Evolutionary conservation across 2,329 filamentous ascomycete species (phyloP).

Genomic region (Dendryphion nanum): DNA sequence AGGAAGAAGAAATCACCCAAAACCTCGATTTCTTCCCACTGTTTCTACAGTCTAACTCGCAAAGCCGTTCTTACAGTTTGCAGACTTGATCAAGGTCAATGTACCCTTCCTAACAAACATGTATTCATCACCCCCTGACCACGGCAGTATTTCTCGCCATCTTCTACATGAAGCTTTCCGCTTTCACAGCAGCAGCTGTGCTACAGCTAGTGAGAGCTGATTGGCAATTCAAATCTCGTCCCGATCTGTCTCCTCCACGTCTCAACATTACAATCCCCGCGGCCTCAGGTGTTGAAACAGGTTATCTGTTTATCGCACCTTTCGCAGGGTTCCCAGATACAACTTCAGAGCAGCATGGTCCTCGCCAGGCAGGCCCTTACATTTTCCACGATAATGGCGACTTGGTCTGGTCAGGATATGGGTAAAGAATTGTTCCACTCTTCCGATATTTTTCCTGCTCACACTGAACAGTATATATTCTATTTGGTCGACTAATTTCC

Average conservation of each 20-base stretch:
- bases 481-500: conserved; percentile 57
- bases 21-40: too few species aligned
- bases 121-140: conserved; percentile 10
- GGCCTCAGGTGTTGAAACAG: conserved; percentile 39
- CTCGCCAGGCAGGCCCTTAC: conserved; percentile 55
- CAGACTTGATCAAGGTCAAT: conserved; percentile 19
- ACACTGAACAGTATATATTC: too few species aligned
- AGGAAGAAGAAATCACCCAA: too few species aligned
- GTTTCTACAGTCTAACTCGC: too few species aligned
- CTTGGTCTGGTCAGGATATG: conserved; percentile 58
- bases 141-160: conserved; percentile 6
- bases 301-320: conserved; percentile 47
- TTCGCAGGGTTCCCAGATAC: conserved; percentile 25
- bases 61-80: conserved; percentile 8
- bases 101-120: conserved; percentile 16
- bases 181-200: conserved; percentile 6
- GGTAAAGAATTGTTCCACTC: too few species aligned
- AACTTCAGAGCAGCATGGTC: conserved; percentile 40
- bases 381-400: conserved; percentile 57
- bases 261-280: conserved; percentile 48
- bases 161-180: conserved; percentile 11
- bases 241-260: conserved; percentile 49
- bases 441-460: too few species aligned
- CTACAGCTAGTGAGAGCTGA: conserved; percentile 48
- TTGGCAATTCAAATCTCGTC: conserved; percentile 48